Evolutionary conservation across 768 basidiomycete species (phyloP), one percentile per base, ranked within the genome.

Genomic region (Psilocybe cubensis): DNA sequence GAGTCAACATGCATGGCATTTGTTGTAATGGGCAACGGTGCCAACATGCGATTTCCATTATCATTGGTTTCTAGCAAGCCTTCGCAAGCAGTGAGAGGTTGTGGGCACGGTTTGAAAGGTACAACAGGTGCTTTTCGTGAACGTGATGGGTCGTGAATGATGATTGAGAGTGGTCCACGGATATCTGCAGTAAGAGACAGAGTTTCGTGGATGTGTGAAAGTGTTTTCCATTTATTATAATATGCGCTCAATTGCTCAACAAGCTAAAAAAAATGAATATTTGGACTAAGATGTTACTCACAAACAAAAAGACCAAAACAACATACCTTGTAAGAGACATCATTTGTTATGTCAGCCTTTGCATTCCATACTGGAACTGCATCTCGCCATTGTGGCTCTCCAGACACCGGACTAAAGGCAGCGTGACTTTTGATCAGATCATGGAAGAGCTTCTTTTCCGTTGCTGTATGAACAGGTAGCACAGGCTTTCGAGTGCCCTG

Each of bases 401-500:
- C 29, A 11, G 50, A 38, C 1, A 14, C 29, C 8, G 57, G 23
- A 23, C 54, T 62, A 48, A 65, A 65, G 9, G 31, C 11, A 0
- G 27, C 12, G n/a, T 60, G 25, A 11, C 18, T 52, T 25, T 46
- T 8, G 57, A 64, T 78, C 58, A 55, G 64, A n/a, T 38, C 54
- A 54, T 33, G 42, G 54, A 70, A 72, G 8, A 71, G 50, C 8
- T 54, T 31, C 12, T 58, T 57, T 40, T 71, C 67, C 0, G 57
- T 59, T 29, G 54, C 2, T 12, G 61, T 68, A 38, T 71, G 68
- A 49, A 70, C 43, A 2, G 68, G 68, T 3, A 70, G 55, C 3
- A 69, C 54, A 1, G 70, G 59, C 49, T 65, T 66, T n/a, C 57
- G 57, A 17, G 68, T 69, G 0, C 68, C 67, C 48, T 71, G 70